Base-by-base conservation (phyloP, 2,329 filamentous ascomycete genomes). In the Fonsecaea nubica region DNA sequence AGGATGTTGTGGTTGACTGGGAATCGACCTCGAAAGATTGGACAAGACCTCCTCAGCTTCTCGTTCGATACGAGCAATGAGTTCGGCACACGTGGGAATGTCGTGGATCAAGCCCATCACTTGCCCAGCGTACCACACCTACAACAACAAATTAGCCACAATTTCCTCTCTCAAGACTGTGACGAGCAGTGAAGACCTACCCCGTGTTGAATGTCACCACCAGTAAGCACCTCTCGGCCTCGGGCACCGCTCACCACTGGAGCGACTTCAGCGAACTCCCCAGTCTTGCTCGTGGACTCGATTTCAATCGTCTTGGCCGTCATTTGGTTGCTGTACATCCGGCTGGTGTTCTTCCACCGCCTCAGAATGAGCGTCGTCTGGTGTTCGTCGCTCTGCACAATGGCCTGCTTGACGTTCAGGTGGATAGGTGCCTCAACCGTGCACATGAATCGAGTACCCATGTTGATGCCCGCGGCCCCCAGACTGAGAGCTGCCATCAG, bases 401-500 rank as follows among this genome's bases (percentile, higher is more conserved):
- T 99, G 72, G 91, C 85, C 78, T 96, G 85, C 85, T 99, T 99
- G 83, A 99, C 92, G 72, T 96, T 96, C 56, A 87, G 78, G 80
- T 99, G 95, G 70, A 99, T 91, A 0, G 95, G 95, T 15, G 93
- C 89, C 80, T 98, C 95, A 48, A 94, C 85, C 0, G 95, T 98
- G 82, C 91, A 94, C 92, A 99, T 96, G 83, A 98, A 99, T 53
- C 95, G 85, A 10, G 95, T 99, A 64, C 95, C 95, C 95, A 99
- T 99, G 82, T 99, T 99, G 81, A 98, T 89, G 70, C 95, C 95
- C 77, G 92, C 91, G 0, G 95, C 95, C 35, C 95, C 95, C 13
- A 99, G 86, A 48, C 90, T 90, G 73, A 99, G 83, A 6, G 95
- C 95, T 1, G 94, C 95, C 1, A 94, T 95, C 30, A 99, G 85